A percentile compares a stretch with the other conserved stretches of the same genome.
These are phyloP conservation scores for Ceratobasidium sp. DNA, from an alignment of 1,284 basidiomycete species.

Conservation along the genomic window DNA sequence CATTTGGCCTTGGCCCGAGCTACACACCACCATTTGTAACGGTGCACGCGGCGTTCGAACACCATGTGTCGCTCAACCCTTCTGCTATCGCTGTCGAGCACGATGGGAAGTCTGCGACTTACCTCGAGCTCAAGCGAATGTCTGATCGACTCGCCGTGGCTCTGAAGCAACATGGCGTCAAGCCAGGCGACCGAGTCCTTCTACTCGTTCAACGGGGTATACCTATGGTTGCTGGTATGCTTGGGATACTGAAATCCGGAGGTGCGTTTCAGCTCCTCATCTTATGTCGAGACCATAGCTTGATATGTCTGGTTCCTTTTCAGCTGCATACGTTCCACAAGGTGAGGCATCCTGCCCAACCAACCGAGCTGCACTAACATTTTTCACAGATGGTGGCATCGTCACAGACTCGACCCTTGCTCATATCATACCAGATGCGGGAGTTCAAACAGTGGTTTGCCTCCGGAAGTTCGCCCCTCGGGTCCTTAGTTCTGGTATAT, in stretches of 20 bases:
- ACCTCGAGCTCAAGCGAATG: constrained; percentile 62
- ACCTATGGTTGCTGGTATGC: constrained; percentile 65
- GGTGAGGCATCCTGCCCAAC: neutral
- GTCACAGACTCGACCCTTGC: constrained; percentile 66
- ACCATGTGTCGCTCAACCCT: constrained; percentile 59
- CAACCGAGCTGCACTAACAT: neutral
- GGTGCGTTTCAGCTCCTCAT: constrained; percentile 50
- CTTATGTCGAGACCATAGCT: neutral
- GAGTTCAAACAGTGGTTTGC: constrained; percentile 60
- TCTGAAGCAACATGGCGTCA: constrained; percentile 60
- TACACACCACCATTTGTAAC: constrained; percentile 59
- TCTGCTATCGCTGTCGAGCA: constrained; percentile 64
- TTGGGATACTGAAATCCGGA: constrained; percentile 67
- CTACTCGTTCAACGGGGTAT: constrained; percentile 67
- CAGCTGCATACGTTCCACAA: constrained; percentile 62
- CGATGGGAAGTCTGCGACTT: constrained; percentile 61
- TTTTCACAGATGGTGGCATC: constrained; percentile 62
- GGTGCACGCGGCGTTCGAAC: constrained; percentile 68
- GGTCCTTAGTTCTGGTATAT: constrained; percentile 52
- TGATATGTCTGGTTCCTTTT: neutral
- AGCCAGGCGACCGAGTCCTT: constrained; percentile 63
- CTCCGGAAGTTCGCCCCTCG: constrained; percentile 62
- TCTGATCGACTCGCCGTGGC: constrained; percentile 62
- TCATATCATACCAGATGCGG: constrained; percentile 64
- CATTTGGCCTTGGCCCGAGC: constrained; percentile 60